Evolutionary conservation across 768 basidiomycete species (phyloP).

Genomic region (Pholiota molesta): DNA sequence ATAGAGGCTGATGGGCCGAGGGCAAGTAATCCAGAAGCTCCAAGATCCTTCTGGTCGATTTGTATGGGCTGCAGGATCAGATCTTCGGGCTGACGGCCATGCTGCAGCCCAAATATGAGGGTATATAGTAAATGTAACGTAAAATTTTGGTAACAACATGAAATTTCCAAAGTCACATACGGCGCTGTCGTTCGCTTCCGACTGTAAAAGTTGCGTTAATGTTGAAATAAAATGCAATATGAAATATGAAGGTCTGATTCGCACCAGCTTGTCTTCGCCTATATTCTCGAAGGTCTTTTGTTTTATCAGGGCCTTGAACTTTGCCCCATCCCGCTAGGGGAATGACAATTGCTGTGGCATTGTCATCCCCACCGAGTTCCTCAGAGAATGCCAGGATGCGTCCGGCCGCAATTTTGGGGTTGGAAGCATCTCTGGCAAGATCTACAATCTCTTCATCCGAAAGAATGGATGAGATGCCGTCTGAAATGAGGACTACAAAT

Average conservation of each 20-base stretch:
- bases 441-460: conserved; percentile 96
- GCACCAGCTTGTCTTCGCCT: conserved; percentile 65
- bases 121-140: neutral
- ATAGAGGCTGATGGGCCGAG: conserved; percentile 74
- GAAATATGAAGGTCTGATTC: conserved; percentile 18
- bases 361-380: conserved; percentile 88
- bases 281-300: conserved; percentile 83
- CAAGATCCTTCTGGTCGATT: conserved; percentile 62
- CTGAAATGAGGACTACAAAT: conserved; percentile 87
- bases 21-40: conserved; percentile 88
- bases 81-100: conserved; percentile 86
- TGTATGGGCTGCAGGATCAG: conserved; percentile 97
- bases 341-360: conserved; percentile 88
- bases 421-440: conserved; percentile 69
- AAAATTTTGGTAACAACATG: conserved; percentile 14
- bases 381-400: conserved; percentile 85
- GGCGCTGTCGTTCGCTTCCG: conserved; percentile 66
- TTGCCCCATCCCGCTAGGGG: conserved; percentile 93
- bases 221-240: neutral
- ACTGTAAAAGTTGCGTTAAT: conserved; percentile 35
- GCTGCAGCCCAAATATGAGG: conserved; percentile 80
- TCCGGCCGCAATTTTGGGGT: conserved; percentile 82
- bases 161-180: conserved; percentile 48
- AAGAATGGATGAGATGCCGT: conserved; percentile 88
- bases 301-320: conserved; percentile 77